Base-by-base conservation (phyloP, 2,329 filamentous ascomycete species). In the Scytalidium sp. region DNA sequence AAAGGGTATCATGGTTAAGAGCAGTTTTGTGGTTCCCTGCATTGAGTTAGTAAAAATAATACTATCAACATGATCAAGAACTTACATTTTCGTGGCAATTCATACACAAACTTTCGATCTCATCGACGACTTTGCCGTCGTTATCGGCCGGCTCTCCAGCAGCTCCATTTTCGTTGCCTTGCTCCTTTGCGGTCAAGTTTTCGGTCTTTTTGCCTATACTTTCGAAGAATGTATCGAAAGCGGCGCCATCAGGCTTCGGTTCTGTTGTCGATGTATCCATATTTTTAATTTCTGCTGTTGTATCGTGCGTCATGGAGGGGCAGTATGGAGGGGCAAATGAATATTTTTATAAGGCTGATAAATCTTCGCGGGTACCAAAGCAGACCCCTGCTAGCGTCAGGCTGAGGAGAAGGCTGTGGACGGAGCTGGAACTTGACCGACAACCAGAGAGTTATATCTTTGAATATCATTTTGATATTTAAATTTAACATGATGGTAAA, bases 1-100 rank as follows among this genome's bases (percentile, higher is more conserved):
- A 78, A 90, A 97, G 15, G 94, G 94, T 49, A 99, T 97, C 57
- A 84, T 84, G 15, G 95, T 96, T 48, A 99, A 83, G 41, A 99
- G 83, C 19, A 99, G 81, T 51, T 87, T 82, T 13, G 94, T 99
- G 1, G 76, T 81, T 62, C 94, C 94, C 88, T 95, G 53, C 15
- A 45, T 13, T 40, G 27, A 10, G 29, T 56, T 45, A 47, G 47
- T 13, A 42, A 45, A 11, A 15, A n/a, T n/a, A n/a, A n/a, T 13
- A 36, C 3, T n/a, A 15, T 21, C 9, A 22, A 15, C 2, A 20
- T 10, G 15, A 22, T 11, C 47, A 17, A 21, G 15, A 19, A 43
- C 75, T 62, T 73, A 88, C 87, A 77, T 90, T 88, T 59, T 90
- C 76, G 60, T 85, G 81, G 71, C 88, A 93, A 74, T 90, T 91